These are phyloP conservation scores for Auriscalpium vulgare DNA, from an alignment of 768 basidiomycete species.

Conservation along the genomic window DNA sequence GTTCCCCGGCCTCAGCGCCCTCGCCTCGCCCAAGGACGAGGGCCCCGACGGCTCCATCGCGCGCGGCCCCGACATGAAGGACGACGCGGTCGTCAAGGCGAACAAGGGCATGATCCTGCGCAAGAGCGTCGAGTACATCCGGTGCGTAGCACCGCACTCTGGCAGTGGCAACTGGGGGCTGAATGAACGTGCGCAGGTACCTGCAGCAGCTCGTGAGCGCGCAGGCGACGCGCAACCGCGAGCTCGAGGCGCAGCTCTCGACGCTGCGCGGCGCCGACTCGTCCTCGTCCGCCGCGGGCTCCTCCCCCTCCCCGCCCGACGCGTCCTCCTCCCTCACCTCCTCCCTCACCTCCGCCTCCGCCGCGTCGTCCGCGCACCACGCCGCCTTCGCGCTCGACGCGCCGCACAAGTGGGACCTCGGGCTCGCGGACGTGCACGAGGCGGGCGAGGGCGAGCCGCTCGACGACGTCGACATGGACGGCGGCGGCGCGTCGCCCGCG, in stretches of 20 bases:
- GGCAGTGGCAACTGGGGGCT: too few relatives aligned
- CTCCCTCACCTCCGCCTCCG: neutral
- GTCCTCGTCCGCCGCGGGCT: neutral
- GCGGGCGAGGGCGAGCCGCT: conserved; percentile 7
- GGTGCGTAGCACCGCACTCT: conserved; percentile 13
- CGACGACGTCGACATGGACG: conserved; percentile 7
- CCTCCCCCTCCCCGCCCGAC: neutral
- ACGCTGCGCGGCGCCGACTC: neutral
- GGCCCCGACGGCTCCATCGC: neutral
- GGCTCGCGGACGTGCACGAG: conserved; percentile 2
- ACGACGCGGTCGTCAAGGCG: conserved; percentile 59
- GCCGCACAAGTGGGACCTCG: conserved; percentile 9
- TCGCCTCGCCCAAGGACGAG: conserved; percentile 8
- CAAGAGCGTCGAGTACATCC: conserved; percentile 51
- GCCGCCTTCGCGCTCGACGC: conserved; percentile 1
- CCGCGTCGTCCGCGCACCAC: neutral
- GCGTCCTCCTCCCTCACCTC: conserved; percentile 2
- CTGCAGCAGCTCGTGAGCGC: conserved; percentile 80
- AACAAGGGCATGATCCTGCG: conserved; percentile 93
- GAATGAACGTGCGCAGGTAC: conserved; percentile 43
- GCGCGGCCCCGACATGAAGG: conserved; percentile 20
- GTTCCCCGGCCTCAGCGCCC: conserved; percentile 4
- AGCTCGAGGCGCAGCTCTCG: conserved; percentile 63
- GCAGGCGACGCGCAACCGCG: conserved; percentile 70
- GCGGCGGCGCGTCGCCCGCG: neutral